Evolutionary conservation across 2,329 filamentous ascomycete genomes (phyloP), one percentile per base, ranked within the genome.

Genomic region (Moelleriella libera): DNA sequence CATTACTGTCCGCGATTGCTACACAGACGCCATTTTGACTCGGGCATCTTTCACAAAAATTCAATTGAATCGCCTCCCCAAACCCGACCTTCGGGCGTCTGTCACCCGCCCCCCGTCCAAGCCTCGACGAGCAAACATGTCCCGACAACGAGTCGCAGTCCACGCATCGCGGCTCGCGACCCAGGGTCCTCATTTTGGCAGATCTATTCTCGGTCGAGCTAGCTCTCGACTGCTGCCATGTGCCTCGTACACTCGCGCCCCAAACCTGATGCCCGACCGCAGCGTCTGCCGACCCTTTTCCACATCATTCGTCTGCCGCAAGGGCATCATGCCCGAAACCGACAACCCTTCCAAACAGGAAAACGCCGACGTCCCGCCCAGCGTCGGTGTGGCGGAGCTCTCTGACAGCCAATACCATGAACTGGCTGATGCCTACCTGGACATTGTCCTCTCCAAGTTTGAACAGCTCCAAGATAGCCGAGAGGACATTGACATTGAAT

Each of bases 401-500:
- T 76, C 77, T 2, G 77, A 83, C 3, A 68, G 72, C 30, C 70
- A 88, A 58, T 97, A 94, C 63, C 82, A 94, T 60, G 74, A 84
- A 48, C 70, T 85, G 31, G 79, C 88, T 30, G 86, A 96, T 59
- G 64, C 73, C 45, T 94, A 85, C 63, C 73, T 97, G 56, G 73
- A 82, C 5, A 58, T 55, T 7, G 63, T 82, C 2, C 59, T 80
- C 10, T 60, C 56, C 47, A 72, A 69, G 47, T 71, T 94, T 41
- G 92, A 98, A 67, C 74, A 78, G 50, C 64, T 84, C 31, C 80
- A 86, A 57, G 92, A 97, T 59, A 68, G 74, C 32, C 68, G 75
- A 6, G 80, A 84, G 7, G 84, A 88, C 47, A 67, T 95, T 5
- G 92, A 98, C 55, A 83, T 92, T 5, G 92, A 98, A 60, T 97